These are phyloP conservation scores for Solanum peruvianum DNA, from an alignment of 257 asterid species.

Conservation along the genomic window DNA sequence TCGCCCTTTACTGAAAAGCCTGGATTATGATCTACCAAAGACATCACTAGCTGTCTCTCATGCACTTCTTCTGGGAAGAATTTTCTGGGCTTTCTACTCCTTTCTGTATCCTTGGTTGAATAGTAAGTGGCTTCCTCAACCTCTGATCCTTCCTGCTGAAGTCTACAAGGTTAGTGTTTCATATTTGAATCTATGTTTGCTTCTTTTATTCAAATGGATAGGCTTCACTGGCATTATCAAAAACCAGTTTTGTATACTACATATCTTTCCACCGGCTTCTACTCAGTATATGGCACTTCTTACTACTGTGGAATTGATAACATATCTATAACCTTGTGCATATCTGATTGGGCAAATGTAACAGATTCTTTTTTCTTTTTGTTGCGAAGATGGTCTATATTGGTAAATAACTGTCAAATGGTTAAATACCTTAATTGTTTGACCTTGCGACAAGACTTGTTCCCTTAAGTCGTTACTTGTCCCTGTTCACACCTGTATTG, in stretches of 20 bases:
- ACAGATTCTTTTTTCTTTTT: background rate
- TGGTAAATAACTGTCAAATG: background rate
- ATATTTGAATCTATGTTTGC: background rate
- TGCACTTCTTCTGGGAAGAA: slow-evolving; percentile 70
- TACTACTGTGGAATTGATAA: background rate
- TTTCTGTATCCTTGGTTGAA: slow-evolving; percentile 62
- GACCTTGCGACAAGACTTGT: background rate
- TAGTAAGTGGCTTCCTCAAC: slow-evolving; percentile 80
- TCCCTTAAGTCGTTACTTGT: background rate
- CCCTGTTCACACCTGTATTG: background rate
- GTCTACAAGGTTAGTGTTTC: slow-evolving; percentile 53
- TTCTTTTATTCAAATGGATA: background rate
- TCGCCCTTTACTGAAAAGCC: slow-evolving; percentile 52
- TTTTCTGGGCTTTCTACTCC: slow-evolving; percentile 51
- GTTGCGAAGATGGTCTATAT: background rate
- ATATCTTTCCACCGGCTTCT: background rate
- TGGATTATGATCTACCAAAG: slow-evolving; percentile 70
- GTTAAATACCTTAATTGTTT: background rate
- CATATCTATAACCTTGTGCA: background rate
- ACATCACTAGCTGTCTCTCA: slow-evolving; percentile 47
- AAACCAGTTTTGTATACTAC: background rate
- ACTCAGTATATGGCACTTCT: background rate
- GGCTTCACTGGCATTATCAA: background rate
- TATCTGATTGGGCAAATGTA: background rate
- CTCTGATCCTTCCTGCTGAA: slow-evolving; percentile 91